A percentile compares a stretch with the other conserved stretches of the same genome.
Evolutionary conservation across 1,139 yeast genomes (phyloP).

Genomic region (Pneumocystis jirovecii): DNA sequence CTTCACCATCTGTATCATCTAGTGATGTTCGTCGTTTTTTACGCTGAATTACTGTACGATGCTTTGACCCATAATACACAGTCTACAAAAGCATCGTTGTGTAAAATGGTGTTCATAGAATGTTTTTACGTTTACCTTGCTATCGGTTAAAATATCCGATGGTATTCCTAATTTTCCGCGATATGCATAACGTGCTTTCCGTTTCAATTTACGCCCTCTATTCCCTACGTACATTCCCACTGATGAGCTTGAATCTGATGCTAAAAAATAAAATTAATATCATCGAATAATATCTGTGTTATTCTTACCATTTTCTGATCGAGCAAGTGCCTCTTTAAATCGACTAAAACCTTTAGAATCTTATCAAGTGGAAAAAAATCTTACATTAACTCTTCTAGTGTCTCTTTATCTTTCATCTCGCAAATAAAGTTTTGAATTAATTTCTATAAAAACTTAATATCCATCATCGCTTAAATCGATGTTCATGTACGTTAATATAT

Average conservation of each 20-base stretch:
- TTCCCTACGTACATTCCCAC: conserved; percentile 7
- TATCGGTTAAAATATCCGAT: conserved; percentile 4
- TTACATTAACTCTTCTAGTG: neutral
- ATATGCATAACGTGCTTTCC: conserved; percentile 8
- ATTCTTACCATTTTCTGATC: neutral
- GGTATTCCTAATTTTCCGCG: conserved; percentile 6
- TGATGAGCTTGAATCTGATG: conserved; percentile 6
- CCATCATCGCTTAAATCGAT: neutral
- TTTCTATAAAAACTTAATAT: neutral
- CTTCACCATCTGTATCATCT: neutral
- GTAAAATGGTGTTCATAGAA: neutral
- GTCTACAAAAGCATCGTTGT: neutral
- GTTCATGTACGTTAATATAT: neutral
- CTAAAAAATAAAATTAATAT: neutral
- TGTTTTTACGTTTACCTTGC: neutral
- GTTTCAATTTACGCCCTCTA: conserved; percentile 9
- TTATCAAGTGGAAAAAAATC: neutral
- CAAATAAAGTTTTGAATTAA: neutral
- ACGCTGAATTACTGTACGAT: neutral
- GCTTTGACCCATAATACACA: neutral
- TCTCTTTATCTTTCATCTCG: neutral
- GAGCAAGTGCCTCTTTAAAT: neutral
- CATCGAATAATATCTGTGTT: neutral
- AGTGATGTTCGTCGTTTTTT: neutral
- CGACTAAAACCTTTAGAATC: neutral